Evolutionary conservation across 1,284 basidiomycete species (phyloP).

Genomic region (Tilletia walkeri): DNA sequence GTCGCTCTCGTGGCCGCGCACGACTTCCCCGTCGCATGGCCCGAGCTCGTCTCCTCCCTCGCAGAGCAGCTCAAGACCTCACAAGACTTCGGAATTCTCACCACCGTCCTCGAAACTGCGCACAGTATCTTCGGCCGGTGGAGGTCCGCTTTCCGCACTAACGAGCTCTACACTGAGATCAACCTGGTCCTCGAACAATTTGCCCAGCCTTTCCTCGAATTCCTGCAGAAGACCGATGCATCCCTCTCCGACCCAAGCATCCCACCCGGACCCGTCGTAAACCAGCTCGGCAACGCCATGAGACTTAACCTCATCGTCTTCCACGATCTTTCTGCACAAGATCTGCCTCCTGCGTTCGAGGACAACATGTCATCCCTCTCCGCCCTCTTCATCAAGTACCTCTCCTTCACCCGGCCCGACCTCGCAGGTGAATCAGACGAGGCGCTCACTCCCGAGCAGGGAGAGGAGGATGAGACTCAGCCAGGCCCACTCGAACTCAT

Average conservation of each 20-base stretch:
- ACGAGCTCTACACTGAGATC: conserved; percentile 85
- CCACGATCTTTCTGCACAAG: conserved; percentile 91
- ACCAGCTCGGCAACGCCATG: conserved; percentile 53
- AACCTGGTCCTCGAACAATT: conserved; percentile 85
- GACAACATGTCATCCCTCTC: conserved; percentile 67
- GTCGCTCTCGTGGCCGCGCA: conserved; percentile 46
- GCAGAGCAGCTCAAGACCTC: conserved; percentile 73
- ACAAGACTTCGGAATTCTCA: conserved; percentile 78
- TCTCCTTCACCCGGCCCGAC: conserved; percentile 68
- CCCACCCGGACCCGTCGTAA: conserved; percentile 39
- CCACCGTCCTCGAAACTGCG: conserved; percentile 86
- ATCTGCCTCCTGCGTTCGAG: conserved; percentile 90
- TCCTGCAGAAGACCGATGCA: conserved; percentile 41
- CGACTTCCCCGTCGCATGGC: conserved; percentile 53
- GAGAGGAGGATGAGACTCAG: conserved; percentile 70
- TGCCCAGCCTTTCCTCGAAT: conserved; percentile 75
- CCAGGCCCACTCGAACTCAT: conserved; percentile 81
- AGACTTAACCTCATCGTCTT: conserved; percentile 79
- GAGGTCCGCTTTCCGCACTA: conserved; percentile 84
- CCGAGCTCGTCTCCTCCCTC: conserved; percentile 35
- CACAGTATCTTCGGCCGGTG: conserved; percentile 93
- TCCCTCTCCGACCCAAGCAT: conserved; percentile 54
- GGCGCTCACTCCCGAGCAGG: conserved; percentile 31
- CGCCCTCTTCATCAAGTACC: conserved; percentile 40
- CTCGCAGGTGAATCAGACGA: conserved; percentile 56